Evolutionary conservation across 352 stramenopile species (phyloP).

Genomic region (Pythium sp.): DNA sequence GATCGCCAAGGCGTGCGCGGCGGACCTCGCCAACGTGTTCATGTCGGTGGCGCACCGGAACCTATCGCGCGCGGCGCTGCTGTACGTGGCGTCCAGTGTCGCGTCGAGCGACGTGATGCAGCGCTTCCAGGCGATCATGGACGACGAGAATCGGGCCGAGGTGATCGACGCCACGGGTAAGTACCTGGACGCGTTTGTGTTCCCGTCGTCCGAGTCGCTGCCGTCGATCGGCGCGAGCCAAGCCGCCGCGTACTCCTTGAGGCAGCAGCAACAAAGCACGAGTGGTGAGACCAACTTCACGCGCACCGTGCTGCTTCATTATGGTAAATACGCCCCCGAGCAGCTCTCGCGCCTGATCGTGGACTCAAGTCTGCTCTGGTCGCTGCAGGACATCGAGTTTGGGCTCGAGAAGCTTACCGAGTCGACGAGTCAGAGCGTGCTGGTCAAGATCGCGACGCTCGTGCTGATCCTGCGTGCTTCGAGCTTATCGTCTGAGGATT

Average conservation of each 20-base stretch:
- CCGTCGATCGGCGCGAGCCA: conserved; percentile 14
- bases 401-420: conserved; percentile 52
- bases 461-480: conserved; percentile 58
- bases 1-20: conserved; percentile 64
- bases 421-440: conserved; percentile 41
- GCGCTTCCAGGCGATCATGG: conserved; percentile 47
- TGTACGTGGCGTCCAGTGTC: conserved; percentile 75
- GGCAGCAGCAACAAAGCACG: neutral
- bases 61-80: conserved; percentile 53
- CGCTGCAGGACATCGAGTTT: conserved; percentile 64
- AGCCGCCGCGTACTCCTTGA: conserved; percentile 15
- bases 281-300: conserved; percentile 38
- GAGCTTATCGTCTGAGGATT: conserved; percentile 24
- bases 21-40: conserved; percentile 61
- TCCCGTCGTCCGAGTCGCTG: conserved; percentile 38
- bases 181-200: conserved; percentile 81
- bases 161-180: conserved; percentile 54
- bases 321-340: conserved; percentile 70
- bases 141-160: conserved; percentile 37
- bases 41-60: conserved; percentile 50
- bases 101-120: conserved; percentile 54
- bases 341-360: conserved; percentile 70
- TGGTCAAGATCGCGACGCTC: conserved; percentile 61
- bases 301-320: conserved; percentile 63
- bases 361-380: conserved; percentile 72